A percentile compares a stretch with the other conserved stretches of the same genome.
Evolutionary conservation across 257 asterid genomes (phyloP).

Genomic region (Lycium barbarum): DNA sequence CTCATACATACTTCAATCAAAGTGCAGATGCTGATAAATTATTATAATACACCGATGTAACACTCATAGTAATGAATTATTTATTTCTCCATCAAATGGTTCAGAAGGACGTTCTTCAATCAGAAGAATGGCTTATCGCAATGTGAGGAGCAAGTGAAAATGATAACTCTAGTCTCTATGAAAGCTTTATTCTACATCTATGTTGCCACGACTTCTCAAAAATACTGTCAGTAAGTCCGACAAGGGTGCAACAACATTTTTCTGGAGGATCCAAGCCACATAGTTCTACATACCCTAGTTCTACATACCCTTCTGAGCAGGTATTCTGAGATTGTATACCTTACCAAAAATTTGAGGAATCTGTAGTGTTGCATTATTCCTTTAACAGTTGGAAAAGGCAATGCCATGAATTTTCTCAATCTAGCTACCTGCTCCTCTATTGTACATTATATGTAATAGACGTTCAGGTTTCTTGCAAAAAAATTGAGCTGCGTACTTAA

Average conservation of each 20-base stretch:
- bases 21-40: background rate
- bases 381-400: conserved; percentile 28
- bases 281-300: conserved; percentile 35
- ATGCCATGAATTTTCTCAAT: conserved; percentile 28
- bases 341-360: conserved; percentile 30
- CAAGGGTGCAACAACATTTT: background rate
- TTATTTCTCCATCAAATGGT: background rate
- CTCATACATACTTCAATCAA: conserved; percentile 2
- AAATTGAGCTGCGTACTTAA: conserved; percentile 26
- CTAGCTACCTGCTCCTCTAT: conserved; percentile 39
- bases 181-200: conserved; percentile 22
- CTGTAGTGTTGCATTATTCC: conserved; percentile 32
- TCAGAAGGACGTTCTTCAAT: background rate
- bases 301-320: conserved; percentile 35
- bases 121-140: background rate
- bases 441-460: conserved; percentile 18
- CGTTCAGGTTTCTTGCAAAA: conserved; percentile 15
- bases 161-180: background rate
- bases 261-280: background rate
- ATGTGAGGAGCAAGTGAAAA: background rate
- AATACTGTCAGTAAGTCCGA: background rate
- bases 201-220: background rate
- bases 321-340: conserved; percentile 20
- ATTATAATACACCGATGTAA: background rate
- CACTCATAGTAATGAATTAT: background rate